Conservation (phyloP, 2,329 filamentous ascomycete genomes). For the Aspergillus sp. region DNA sequence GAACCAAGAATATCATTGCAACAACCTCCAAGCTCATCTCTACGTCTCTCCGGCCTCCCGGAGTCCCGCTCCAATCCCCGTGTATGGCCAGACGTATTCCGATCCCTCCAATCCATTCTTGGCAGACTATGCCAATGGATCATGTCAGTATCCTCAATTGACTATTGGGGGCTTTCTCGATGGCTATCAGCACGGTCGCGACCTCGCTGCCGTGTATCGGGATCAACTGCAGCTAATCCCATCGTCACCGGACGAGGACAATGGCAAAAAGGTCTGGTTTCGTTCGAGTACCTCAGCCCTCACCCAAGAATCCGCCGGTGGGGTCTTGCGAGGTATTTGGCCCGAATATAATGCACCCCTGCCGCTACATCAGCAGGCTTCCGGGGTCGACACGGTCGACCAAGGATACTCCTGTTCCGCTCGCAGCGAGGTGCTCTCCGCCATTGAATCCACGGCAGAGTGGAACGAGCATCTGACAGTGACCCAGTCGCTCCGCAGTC, state of each 20-base stretch:
- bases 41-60: slow-evolving; percentile 31
- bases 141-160: slow-evolving; percentile 44
- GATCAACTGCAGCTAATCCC: slow-evolving; percentile 37
- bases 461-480: slow-evolving; percentile 41
- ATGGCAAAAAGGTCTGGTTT: slow-evolving; percentile 33
- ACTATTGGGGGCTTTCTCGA: slow-evolving; percentile 43
- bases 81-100: slow-evolving; percentile 42
- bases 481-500: slow-evolving; percentile 31
- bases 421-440: slow-evolving; percentile 23
- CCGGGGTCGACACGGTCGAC: slow-evolving; percentile 40
- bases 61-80: slow-evolving; percentile 26
- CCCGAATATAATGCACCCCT: slow-evolving; percentile 34
- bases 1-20: slow-evolving; percentile 43
- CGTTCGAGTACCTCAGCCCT: slow-evolving; percentile 40
- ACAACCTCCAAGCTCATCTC: slow-evolving; percentile 40
- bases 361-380: slow-evolving; percentile 41
- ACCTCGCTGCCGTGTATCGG: slow-evolving; percentile 38
- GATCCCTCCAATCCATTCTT: slow-evolving; percentile 40
- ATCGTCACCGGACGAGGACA: slow-evolving; percentile 23
- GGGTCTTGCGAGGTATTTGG: slow-evolving; percentile 43
- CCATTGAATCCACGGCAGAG: slow-evolving; percentile 31
- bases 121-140: slow-evolving; percentile 32
- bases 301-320: slow-evolving; percentile 41
- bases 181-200: slow-evolving; percentile 41
- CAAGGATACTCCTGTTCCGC: slow-evolving; percentile 39